Percentiles rank a stretch among this genome's conserved stretches.
Evolutionary conservation across 306 rosid genomes (phyloP).

Genomic region (Prunus mume): DNA sequence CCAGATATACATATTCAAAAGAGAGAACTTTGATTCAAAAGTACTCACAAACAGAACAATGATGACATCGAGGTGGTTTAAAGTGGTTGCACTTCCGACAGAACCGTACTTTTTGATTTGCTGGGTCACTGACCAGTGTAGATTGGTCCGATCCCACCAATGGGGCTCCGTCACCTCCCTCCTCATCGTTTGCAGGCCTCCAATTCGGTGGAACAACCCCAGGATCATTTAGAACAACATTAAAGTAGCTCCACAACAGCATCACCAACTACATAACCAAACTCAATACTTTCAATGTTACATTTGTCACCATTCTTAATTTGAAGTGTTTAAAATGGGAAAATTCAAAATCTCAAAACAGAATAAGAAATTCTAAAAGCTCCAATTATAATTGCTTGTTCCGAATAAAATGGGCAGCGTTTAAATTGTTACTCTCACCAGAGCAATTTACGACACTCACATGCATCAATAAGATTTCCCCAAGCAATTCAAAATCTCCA

Average conservation of each 20-base stretch:
- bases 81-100: slow-evolving; percentile 76
- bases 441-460: not conserved
- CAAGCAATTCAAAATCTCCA: not conserved
- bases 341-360: not conserved
- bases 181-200: slow-evolving; percentile 58
- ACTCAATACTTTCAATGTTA: slow-evolving; percentile 11
- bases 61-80: slow-evolving; percentile 83
- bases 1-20: not conserved
- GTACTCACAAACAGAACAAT: slow-evolving; percentile 78
- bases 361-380: not conserved
- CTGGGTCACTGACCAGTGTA: slow-evolving; percentile 19
- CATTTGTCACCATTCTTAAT: not conserved
- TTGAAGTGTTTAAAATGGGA: not conserved
- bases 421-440: not conserved
- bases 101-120: slow-evolving; percentile 43
- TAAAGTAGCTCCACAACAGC: slow-evolving; percentile 80
- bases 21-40: not conserved
- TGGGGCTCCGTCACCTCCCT: slow-evolving; percentile 45
- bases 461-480: not conserved
- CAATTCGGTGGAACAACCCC: slow-evolving; percentile 66
- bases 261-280: slow-evolving; percentile 65
- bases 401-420: not conserved
- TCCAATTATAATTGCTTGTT: not conserved
- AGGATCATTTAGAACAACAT: slow-evolving; percentile 64
- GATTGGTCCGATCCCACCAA: slow-evolving; percentile 36